Conservation (phyloP, 768 basidiomycete genomes). For the Postia placenta region DNA sequence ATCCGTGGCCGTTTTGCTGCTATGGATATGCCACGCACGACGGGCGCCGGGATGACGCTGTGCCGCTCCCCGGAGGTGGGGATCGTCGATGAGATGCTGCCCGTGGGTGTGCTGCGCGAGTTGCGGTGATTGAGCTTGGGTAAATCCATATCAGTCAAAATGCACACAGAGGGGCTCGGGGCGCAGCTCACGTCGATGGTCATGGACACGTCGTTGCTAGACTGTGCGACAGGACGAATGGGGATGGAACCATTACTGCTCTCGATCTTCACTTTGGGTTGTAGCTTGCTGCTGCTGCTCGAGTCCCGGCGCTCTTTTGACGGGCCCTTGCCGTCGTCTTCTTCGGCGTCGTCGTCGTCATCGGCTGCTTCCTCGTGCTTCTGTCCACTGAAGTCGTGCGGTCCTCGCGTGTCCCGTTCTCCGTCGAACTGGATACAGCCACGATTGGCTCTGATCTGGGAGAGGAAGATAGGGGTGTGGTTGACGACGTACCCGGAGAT, state of each 20-base stretch:
- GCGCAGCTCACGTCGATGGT: conserved; percentile 1
- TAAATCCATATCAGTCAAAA: not conserved
- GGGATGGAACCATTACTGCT: conserved; percentile 12
- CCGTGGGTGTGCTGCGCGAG: conserved; percentile 12
- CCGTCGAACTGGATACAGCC: conserved; percentile 37
- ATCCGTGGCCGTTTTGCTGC: conserved; percentile 18
- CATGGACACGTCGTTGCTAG: conserved; percentile 8
- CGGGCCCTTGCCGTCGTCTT: conserved; percentile 16
- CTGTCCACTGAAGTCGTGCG: conserved; percentile 39
- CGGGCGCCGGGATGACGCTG: conserved; percentile 14
- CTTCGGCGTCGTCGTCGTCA: conserved; percentile 31
- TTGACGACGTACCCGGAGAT: conserved; percentile 39
- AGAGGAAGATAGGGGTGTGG: conserved; percentile 3
- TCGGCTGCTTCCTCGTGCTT: conserved; percentile 29
- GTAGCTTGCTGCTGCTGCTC: conserved; percentile 8
- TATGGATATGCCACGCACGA: conserved; percentile 9
- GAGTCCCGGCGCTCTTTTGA: conserved; percentile 9
- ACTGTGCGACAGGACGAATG: conserved; percentile 12
- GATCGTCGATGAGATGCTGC: conserved; percentile 13
- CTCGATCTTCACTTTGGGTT: conserved; percentile 15
- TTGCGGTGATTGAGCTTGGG: conserved; percentile 19
- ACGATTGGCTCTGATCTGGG: conserved; percentile 2
- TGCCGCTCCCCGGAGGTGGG: conserved; percentile 25
- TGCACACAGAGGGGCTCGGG: conserved; percentile 11
- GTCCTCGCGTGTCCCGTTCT: conserved; percentile 43